Percentiles rank a stretch among this genome's conserved stretches.
Conservation (phyloP, 805 yeast species). For the Metschnikowia santaceciliae region DNA sequence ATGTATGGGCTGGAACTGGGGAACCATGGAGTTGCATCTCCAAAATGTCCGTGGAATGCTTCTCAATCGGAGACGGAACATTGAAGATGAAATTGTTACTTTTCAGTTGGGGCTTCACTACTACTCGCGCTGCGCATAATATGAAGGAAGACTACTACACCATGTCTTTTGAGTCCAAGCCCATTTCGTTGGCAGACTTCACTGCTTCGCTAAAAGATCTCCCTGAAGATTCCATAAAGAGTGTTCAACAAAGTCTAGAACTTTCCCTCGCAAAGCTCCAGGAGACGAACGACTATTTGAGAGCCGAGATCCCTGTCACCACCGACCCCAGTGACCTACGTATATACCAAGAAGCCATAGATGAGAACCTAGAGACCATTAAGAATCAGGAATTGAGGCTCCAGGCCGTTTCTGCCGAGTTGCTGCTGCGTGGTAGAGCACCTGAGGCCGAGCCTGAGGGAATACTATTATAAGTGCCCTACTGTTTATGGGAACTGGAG, state of each 20-base stretch:
- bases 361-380: constrained; percentile 55
- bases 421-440: constrained; percentile 35
- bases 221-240: constrained; percentile 34
- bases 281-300: constrained; percentile 50
- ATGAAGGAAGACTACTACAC: not conserved
- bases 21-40: constrained; percentile 6
- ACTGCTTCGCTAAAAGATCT: constrained; percentile 50
- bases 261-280: constrained; percentile 32
- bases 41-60: not conserved
- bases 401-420: constrained; percentile 43
- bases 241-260: constrained; percentile 20
- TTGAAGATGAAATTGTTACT: not conserved
- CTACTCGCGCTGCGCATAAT: constrained; percentile 1
- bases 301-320: constrained; percentile 32
- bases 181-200: constrained; percentile 41
- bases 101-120: not conserved
- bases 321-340: constrained; percentile 40
- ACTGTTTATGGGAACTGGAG: not conserved
- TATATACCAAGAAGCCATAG: constrained; percentile 51
- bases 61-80: constrained; percentile 4
- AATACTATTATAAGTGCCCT: constrained; percentile 6
- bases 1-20: constrained; percentile 25
- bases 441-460: constrained; percentile 5
- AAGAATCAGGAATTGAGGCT: constrained; percentile 47
- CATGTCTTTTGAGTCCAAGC: constrained; percentile 24